phyloP scores from a whole-genome alignment of 2,329 filamentous ascomycete species.

The Parastagonospora nodorum region DNA sequence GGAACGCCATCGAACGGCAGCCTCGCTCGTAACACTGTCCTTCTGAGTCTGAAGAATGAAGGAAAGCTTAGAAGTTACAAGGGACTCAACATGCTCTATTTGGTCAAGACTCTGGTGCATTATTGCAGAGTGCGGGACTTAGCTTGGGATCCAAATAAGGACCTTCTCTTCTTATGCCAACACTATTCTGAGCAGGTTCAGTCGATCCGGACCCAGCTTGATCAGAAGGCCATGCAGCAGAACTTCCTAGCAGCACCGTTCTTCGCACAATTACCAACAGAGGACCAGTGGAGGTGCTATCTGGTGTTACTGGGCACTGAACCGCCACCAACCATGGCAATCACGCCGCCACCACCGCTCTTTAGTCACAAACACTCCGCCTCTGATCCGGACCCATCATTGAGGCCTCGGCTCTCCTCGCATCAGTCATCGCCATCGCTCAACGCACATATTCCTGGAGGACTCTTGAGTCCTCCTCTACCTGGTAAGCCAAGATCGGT shows the following conservation, averaged over 20 bases:
- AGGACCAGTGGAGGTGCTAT: constrained; percentile 35
- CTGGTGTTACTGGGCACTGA: constrained; percentile 29
- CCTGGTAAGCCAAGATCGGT: constrained; percentile 12
- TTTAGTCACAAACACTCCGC: constrained; percentile 7
- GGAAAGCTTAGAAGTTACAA: constrained; percentile 32
- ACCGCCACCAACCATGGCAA: constrained; percentile 26
- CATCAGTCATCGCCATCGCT: constrained; percentile 21
- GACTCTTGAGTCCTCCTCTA: constrained; percentile 14
- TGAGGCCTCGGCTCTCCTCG: constrained; percentile 9
- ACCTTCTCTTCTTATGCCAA: constrained; percentile 37
- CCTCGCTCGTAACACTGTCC: constrained; percentile 29
- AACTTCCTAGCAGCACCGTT: constrained; percentile 35
- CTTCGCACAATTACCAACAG: constrained; percentile 23
- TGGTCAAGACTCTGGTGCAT: constrained; percentile 32
- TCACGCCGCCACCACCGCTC: constrained; percentile 22
- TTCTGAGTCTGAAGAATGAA: constrained; percentile 29
- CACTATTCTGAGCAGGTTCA: constrained; percentile 30
- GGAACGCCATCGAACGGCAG: constrained; percentile 34
- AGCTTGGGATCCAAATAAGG: constrained; percentile 35
- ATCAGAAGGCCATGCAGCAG: constrained; percentile 27
- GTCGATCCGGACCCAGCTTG: constrained; percentile 26
- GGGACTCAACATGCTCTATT: constrained; percentile 36
- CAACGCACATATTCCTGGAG: constrained; percentile 7
- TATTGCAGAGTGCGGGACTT: constrained; percentile 32
- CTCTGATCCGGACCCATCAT: constrained; percentile 4